Base-by-base conservation (phyloP, 1,139 yeast genomes). In the Protomyces gravidus region DNA sequence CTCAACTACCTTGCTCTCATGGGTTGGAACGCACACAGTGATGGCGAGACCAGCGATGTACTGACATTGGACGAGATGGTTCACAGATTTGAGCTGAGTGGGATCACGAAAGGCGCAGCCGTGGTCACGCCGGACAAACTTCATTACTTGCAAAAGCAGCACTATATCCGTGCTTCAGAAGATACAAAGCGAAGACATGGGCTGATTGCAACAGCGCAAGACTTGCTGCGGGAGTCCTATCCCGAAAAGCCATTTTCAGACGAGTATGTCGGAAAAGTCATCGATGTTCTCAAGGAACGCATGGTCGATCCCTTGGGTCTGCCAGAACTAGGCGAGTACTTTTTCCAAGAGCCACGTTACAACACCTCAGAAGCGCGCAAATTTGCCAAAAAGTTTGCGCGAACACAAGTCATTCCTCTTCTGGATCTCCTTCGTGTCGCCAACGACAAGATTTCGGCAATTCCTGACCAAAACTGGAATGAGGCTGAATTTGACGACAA, bases 81-180 rank as follows among this genome's bases (percentile, higher is more conserved):
- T 11, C 65, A 75, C 25, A 52, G 63, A 56, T 80, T 87, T 63
- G 73, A 80, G 0, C 72, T 86, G 60, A 83, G 83, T 62, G 83
- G 87, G 28, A 76, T 94, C 65, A 90, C 97, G 11, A 88, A 83
- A 67, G 97, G 98, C 1, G 90, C 89, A 72, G 95, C 96, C 17
- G 90, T 89, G 70, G 97, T 92, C 5, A 89, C 86, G 65, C 84
- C 83, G 61, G 78, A 80, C 60, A 90, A 92, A 70, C 76, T 92
- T 53, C 75, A 76, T 66, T 86, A 74, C 70, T 86, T 92, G 73
- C 90, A 92, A 46, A 62, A 60, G 48, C 59, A 62, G 25, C 62
- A 62, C 46, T 52, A 60, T 17, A 50, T 39, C 40, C 55, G 46
- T 17, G 30, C 28, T 11, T 27, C 62, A 15, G 59, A 55, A 17